phyloP scores from a whole-genome alignment of 345 rosid species.

The Balakata baccata region DNA sequence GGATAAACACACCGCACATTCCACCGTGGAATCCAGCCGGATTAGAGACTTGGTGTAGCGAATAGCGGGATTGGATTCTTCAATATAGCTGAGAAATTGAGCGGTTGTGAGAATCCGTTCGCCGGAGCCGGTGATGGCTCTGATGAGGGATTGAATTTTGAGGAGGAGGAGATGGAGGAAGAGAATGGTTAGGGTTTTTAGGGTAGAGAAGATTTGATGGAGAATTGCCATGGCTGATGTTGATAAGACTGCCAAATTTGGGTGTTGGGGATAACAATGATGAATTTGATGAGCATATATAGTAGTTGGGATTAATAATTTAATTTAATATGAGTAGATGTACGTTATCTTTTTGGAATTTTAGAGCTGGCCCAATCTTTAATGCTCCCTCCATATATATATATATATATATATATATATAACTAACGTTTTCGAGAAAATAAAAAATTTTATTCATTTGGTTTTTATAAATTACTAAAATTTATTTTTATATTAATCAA shows the following conservation, averaged over 20 bases:
- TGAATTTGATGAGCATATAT: too few species aligned
- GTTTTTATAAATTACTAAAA: too few species aligned
- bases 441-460: too few species aligned
- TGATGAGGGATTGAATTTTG: constrained; percentile 32
- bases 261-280: neutral
- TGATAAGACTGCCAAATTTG: neutral
- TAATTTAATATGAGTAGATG: too few species aligned
- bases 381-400: too few species aligned
- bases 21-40: constrained; percentile 3
- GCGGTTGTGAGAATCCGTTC: constrained; percentile 22
- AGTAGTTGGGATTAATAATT: too few species aligned
- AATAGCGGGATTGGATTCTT: constrained; percentile 34
- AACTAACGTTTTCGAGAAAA: too few species aligned
- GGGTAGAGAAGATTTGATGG: constrained; percentile 26
- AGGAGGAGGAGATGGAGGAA: constrained; percentile 35
- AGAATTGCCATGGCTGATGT: constrained; percentile 27
- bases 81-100: constrained; percentile 38
- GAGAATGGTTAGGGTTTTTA: constrained; percentile 28
- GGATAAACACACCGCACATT: constrained; percentile 44
- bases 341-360: too few species aligned
- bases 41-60: constrained; percentile 12
- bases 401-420: too few species aligned
- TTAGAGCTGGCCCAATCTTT: too few species aligned
- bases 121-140: neutral
- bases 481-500: too few species aligned